Percentiles rank a stretch among this genome's conserved stretches.
Conservation (phyloP, 345 rosid genomes). For the Arabidopsis thaliana region TAIR10.1 NC_003074.8:19670501-19671000, state of each 20-base stretch:
- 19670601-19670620: background rate
- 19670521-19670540: slow-evolving; percentile 70
- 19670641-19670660: background rate
- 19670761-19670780: background rate
- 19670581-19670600: background rate
- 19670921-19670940: too few relatives aligned
- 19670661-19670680: too few relatives aligned
- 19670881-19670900: too few relatives aligned
- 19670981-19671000: too few relatives aligned
- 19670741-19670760: background rate
- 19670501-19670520: slow-evolving; percentile 54
- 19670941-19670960: too few relatives aligned
- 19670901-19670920: too few relatives aligned
- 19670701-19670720: background rate
- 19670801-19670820: too few relatives aligned
- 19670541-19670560: background rate
- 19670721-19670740: background rate
- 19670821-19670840: too few relatives aligned
- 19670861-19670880: too few relatives aligned
- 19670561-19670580: background rate
- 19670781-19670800: too few relatives aligned
- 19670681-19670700: background rate
- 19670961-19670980: too few relatives aligned
- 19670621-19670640: background rate
- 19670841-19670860: too few relatives aligned